Conservation (phyloP, 768 basidiomycete species). For the Trametes cubensis region DNA sequence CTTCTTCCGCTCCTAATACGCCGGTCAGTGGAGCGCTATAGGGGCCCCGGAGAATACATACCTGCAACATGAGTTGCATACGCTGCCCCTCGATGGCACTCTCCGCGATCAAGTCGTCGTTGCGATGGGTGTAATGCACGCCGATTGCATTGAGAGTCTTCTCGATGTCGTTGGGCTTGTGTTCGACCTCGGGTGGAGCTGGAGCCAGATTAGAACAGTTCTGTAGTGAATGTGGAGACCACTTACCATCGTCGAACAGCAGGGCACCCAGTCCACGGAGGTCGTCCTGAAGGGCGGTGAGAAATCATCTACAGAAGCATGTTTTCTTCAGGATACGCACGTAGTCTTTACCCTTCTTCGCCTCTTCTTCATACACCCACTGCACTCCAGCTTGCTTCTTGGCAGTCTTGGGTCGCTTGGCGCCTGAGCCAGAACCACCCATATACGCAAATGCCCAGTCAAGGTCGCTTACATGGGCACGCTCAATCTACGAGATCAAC, state of each 20-base stretch:
- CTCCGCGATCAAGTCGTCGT: conserved; percentile 68
- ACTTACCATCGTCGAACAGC: conserved; percentile 71
- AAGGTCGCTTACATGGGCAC: conserved; percentile 68
- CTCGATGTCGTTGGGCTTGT: conserved; percentile 52
- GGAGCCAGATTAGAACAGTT: background rate
- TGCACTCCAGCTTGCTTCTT: conserved; percentile 34
- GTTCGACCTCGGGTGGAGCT: conserved; percentile 40
- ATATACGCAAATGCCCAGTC: conserved; percentile 82
- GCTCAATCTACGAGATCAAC: conserved; percentile 62
- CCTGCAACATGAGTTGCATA: conserved; percentile 55
- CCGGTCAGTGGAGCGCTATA: background rate
- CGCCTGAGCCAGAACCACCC: conserved; percentile 38
- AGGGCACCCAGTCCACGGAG: conserved; percentile 63
- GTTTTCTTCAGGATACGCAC: conserved; percentile 6
- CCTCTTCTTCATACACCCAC: conserved; percentile 49
- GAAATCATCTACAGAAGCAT: no score
- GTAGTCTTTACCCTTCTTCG: conserved; percentile 31
- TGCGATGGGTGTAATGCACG: conserved; percentile 73
- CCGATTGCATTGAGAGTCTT: conserved; percentile 61
- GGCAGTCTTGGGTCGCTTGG: conserved; percentile 22
- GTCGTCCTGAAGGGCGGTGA: conserved; percentile 42
- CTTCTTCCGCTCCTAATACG: conserved; percentile 29
- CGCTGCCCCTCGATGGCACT: conserved; percentile 71
- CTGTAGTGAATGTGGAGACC: background rate
- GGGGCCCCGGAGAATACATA: conserved; percentile 30